These are phyloP conservation scores for Chrysoporthe austroafricana DNA, from an alignment of 2,329 filamentous ascomycete species.

Conservation along the genomic window DNA sequence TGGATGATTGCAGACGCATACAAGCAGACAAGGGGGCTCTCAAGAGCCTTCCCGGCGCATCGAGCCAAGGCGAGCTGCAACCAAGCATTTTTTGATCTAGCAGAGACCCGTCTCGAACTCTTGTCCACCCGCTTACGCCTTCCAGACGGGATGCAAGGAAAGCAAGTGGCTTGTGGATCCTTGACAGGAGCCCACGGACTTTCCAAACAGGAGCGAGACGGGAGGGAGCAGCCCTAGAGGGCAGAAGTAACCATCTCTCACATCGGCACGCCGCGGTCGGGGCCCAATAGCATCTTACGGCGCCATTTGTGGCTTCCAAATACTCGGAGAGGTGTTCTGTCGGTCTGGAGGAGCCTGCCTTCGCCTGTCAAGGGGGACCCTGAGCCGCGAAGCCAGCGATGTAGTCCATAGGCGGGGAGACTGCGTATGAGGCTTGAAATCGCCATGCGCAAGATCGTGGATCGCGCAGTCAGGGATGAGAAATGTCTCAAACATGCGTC, in stretches of 20 bases:
- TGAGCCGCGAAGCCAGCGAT: conserved; percentile 2
- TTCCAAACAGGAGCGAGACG: conserved; percentile 2
- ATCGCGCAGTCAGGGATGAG: conserved; percentile 15
- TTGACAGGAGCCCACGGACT: conserved; percentile 1
- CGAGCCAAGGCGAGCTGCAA: conserved; percentile 17
- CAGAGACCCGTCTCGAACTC: conserved; percentile 5
- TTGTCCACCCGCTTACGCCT: background rate
- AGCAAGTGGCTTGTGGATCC: background rate
- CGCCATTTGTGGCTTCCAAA: conserved; percentile 19
- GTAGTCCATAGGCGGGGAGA: background rate
- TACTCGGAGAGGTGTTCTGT: conserved; percentile 15
- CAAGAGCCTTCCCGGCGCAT: background rate
- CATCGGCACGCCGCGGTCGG: conserved; percentile 18
- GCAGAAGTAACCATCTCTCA: conserved; percentile 20
- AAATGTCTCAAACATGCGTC: conserved; percentile 22
- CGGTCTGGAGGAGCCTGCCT: conserved; percentile 9
- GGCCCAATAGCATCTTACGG: conserved; percentile 18
- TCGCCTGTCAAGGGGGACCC: conserved; percentile 7
- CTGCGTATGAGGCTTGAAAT: conserved; percentile 12
- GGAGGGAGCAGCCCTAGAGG: background rate
- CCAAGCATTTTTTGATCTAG: conserved; percentile 13
- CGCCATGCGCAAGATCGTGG: conserved; percentile 13
- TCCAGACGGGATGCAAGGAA: conserved; percentile 19
- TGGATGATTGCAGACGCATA: conserved; percentile 9
- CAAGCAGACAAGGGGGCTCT: conserved; percentile 7